Evolutionary conservation across 192 early-diverging fungal genomes (phyloP).

Genomic region (Coemansia aciculifera): DNA sequence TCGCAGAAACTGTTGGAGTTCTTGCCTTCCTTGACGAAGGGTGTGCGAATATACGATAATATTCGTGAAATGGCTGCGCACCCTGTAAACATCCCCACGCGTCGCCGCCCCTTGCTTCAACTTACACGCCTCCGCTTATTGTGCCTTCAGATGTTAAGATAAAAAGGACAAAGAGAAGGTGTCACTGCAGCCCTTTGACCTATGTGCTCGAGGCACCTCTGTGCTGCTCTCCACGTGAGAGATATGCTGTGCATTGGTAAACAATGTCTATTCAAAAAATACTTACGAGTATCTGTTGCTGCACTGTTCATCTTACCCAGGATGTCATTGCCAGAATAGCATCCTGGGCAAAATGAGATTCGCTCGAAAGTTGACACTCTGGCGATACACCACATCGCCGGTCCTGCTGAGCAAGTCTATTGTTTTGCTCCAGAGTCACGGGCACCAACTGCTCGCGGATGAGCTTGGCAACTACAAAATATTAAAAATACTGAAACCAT

Average conservation of each 20-base stretch:
- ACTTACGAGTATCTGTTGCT: background rate
- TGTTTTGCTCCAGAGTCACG: constrained; percentile 13
- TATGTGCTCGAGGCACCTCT: constrained; percentile 6
- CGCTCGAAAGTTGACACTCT: background rate
- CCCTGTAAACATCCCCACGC: background rate
- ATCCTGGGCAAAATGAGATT: background rate
- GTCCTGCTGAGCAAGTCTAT: constrained; percentile 11
- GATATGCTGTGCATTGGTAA: constrained; percentile 5
- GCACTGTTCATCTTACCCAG: background rate
- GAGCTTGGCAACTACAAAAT: background rate
- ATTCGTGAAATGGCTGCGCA: constrained; percentile 5
- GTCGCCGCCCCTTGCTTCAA: background rate
- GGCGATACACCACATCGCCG: background rate
- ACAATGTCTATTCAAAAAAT: constrained; percentile 8
- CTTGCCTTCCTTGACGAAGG: background rate
- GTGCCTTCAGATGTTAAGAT: background rate
- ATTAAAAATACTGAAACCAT: constrained; percentile 13
- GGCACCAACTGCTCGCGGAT: background rate
- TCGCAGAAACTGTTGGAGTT: constrained; percentile 1
- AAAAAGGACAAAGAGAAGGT: background rate
- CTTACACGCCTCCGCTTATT: background rate
- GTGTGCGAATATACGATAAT: constrained; percentile 6
- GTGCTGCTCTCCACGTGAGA: constrained; percentile 3
- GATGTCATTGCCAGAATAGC: background rate
- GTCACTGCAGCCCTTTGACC: background rate